Base-by-base conservation (phyloP, 352 stramenopile species). In the Bremia lactucae region DNA sequence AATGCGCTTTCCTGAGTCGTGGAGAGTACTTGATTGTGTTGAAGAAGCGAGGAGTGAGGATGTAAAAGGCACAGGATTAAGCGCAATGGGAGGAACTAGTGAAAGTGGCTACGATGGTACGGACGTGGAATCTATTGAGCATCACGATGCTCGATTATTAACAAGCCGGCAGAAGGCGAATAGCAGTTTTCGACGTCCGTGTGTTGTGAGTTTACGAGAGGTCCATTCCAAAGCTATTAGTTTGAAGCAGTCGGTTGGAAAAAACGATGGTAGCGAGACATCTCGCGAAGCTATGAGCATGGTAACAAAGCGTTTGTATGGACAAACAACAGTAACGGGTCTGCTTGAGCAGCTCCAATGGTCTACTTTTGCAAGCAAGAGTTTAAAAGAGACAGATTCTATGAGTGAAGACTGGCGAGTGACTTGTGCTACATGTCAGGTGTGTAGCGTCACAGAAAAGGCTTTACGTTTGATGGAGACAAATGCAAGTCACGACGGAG, bases 401-500 rank as follows among this genome's bases (percentile, higher is more conserved):
- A 31, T 49, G 3, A 8, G 15, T 28, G 20, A 58, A 44, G 56
- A 53, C 11, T 53, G 56, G 50, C 49, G 6, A 7, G 26, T 40
- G 19, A 23, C 33, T 16, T 51, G 38, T 25, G 43, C 45, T 36
- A 29, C 31, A 15, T 42, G 37, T 34, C 46, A 47, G 3, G 14
- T 68, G 7, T 51, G 48, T n/a, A 23, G 21, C 3, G 10, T 68
- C 13, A 56, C 49, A n/a, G 31, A 41, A 11, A 41, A 43, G 1
- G 52, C 59, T 7, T 50, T 68, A 3, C 20, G 26, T 0, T 58
- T 57, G 36, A 59, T 57, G 1, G 68, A 85, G 21, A 59, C 68
- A 54, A 55, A 64, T 16, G 67, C 62, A 13, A 46, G 82, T 20
- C 55, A 75, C 31, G 52, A 59, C 0, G 67, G 65, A 8, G 67